A percentile compares a stretch with the other conserved stretches of the same genome.
These are phyloP conservation scores for Ceratonia siliqua DNA, from an alignment of 306 rosid species.

Conservation along the genomic window DNA sequence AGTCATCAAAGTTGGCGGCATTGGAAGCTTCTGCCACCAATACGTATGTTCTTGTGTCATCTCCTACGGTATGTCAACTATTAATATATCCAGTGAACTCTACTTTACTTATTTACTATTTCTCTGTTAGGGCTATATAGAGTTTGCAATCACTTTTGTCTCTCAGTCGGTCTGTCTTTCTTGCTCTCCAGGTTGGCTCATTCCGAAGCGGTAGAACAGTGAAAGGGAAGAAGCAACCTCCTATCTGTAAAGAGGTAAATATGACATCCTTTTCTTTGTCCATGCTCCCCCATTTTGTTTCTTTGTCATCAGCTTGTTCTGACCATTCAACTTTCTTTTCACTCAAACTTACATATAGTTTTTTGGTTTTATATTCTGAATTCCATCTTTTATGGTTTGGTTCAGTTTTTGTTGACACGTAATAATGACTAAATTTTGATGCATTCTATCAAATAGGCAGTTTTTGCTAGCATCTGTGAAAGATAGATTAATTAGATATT, in stretches of 20 bases:
- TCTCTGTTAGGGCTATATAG: not conserved
- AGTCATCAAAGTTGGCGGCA: constrained; percentile 63
- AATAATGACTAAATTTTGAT: not conserved
- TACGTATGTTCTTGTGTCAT: constrained; percentile 58
- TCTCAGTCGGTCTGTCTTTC: not conserved
- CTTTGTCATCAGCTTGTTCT: not conserved
- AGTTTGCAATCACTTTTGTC: constrained; percentile 16
- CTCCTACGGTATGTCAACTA: constrained; percentile 59
- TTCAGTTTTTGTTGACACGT: not conserved
- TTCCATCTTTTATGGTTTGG: constrained; percentile 1
- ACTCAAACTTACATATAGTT: not conserved
- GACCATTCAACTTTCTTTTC: not conserved
- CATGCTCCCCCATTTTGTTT: not conserved
- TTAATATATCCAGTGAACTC: not conserved
- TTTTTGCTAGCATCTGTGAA: constrained; percentile 2
- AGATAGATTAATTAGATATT: constrained; percentile 15
- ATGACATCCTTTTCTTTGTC: constrained; percentile 1
- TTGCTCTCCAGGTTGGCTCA: constrained; percentile 60
- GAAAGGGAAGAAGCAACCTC: constrained; percentile 80
- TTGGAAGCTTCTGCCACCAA: constrained; percentile 71
- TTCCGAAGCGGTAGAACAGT: constrained; percentile 70
- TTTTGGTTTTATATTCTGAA: not conserved
- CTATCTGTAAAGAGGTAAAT: constrained; percentile 72
- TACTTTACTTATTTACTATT: constrained; percentile 7
- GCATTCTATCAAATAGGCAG: not conserved